Conservation (phyloP, 441 rosid species). For the Biscutella laevigata region DNA sequence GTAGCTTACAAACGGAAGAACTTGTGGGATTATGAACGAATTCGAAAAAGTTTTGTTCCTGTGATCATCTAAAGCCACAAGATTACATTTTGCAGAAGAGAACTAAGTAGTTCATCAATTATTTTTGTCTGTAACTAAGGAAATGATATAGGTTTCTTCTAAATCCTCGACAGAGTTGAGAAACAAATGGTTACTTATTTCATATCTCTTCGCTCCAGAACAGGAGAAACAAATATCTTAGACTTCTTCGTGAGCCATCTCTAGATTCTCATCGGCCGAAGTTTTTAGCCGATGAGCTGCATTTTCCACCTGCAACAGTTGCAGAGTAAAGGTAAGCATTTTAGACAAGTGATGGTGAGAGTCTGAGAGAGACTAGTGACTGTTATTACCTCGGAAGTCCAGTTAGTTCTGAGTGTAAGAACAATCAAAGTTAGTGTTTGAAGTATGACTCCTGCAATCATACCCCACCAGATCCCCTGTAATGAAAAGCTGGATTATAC, state of each 20-base stretch:
- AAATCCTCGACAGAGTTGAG: not conserved
- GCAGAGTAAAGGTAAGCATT: conserved; percentile 5
- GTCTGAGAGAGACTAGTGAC: not conserved
- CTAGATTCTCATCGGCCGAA: conserved; percentile 36
- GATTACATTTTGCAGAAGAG: conserved; percentile 23
- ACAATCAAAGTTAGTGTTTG: conserved; percentile 60
- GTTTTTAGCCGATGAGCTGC: conserved; percentile 42
- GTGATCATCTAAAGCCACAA: conserved; percentile 14
- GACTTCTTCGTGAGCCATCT: conserved; percentile 18
- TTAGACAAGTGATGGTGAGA: not conserved
- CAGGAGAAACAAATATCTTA: not conserved
- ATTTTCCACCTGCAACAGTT: conserved; percentile 46
- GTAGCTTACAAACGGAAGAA: conserved; percentile 20
- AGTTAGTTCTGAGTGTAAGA: conserved; percentile 72
- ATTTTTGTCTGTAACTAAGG: conserved; percentile 7
- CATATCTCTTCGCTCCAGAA: not conserved
- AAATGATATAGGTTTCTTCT: conserved; percentile 13
- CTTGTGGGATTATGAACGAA: conserved; percentile 22
- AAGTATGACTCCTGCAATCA: conserved; percentile 66
- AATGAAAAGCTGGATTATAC: no score
- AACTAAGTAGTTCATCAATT: conserved; percentile 15
- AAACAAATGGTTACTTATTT: conserved; percentile 11
- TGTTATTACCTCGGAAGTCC: conserved; percentile 55
- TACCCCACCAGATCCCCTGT: conserved; percentile 97
- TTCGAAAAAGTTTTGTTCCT: not conserved